Evolutionary conservation across 768 basidiomycete genomes (phyloP), one percentile per base, ranked within the genome.

Genomic region (Xanthoconium stramineum): DNA sequence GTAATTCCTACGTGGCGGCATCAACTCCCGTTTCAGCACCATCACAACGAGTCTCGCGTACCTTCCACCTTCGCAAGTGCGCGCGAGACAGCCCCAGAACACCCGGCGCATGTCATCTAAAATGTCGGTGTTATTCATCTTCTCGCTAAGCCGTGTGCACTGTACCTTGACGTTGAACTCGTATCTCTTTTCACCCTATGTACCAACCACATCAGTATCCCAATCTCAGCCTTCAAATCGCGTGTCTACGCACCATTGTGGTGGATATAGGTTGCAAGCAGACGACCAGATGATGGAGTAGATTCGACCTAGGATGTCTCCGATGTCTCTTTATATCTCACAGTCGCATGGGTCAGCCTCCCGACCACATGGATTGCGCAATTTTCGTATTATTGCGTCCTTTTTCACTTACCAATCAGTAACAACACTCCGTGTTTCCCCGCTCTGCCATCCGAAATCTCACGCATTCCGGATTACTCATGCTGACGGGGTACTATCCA

Each of bases 51-150:
- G 42, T 32, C 39, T 6, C 44, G 15, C 56, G 15, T 52, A 65
- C 68, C 75, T 58, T 78, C 74, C 56, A 84, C 79, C 73, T 86
- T 94, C 59, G 80, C 75, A 40, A 96, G 78, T 14, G 84, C 93
- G 30, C 89, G 83, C 29, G 74, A 78, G 51, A 96, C 79, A 13
- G 93, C 93, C 15, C 88, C 86, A 32, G 91, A 92, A 76, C 93
- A 96, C 29, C 93, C 93, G 30, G 71, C 67, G 76, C 93, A 96
- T 38, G 88, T 83, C 91, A 94, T 94, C 91, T 92, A 55, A 30
- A 38, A 19, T 43, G 17, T 24, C 17, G 10, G 11, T n/a, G 19
- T 13, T 40, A 17, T 32, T 11, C 6, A 11, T 19, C 24, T n/a
- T 19, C 30, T 58, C 37, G 47, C 15, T 2, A 11, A 10, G 19